Conservation (phyloP, 2,329 filamentous ascomycete species). For the Sphaerulina vaccinii region DNA sequence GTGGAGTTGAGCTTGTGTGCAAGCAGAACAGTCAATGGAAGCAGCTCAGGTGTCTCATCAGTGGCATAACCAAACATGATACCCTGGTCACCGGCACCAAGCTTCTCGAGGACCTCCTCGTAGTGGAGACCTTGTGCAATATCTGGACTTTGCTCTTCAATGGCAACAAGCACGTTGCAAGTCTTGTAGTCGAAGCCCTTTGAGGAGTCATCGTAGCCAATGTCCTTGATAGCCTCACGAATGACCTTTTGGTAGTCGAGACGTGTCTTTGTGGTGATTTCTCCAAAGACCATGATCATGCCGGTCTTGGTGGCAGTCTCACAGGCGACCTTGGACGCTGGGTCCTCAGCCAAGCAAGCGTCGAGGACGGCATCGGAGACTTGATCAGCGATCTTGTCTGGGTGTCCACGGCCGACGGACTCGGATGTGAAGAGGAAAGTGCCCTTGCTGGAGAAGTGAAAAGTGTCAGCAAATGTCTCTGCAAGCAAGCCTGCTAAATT, state of each 20-base stretch:
- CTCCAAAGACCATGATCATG: constrained; percentile 98
- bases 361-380: constrained; percentile 98
- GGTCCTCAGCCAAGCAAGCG: constrained; percentile 91
- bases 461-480: neutral
- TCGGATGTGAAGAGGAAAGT: constrained; percentile 49
- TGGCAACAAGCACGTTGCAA: constrained; percentile 95
- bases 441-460: constrained; percentile 24
- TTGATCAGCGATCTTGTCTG: constrained; percentile 64
- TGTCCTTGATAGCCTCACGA: constrained; percentile 92
- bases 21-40: constrained; percentile 89
- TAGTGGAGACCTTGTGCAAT: constrained; percentile 99
- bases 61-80: constrained; percentile 99
- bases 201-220: constrained; percentile 92
- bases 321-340: constrained; percentile 96
- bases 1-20: constrained; percentile 96
- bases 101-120: constrained; percentile 93
- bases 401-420: constrained; percentile 47
- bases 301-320: constrained; percentile 99
- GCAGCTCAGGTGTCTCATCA: constrained; percentile 96
- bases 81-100: constrained; percentile 98
- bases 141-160: constrained; percentile 98
- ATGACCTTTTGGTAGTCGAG: constrained; percentile 99
- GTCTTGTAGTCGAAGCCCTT: constrained; percentile 99
- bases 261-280: constrained; percentile 94
- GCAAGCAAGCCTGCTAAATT: no score